phyloP scores from a whole-genome alignment of 2,329 filamentous ascomycete species.

The Stemphylium vesicarium region DNA sequence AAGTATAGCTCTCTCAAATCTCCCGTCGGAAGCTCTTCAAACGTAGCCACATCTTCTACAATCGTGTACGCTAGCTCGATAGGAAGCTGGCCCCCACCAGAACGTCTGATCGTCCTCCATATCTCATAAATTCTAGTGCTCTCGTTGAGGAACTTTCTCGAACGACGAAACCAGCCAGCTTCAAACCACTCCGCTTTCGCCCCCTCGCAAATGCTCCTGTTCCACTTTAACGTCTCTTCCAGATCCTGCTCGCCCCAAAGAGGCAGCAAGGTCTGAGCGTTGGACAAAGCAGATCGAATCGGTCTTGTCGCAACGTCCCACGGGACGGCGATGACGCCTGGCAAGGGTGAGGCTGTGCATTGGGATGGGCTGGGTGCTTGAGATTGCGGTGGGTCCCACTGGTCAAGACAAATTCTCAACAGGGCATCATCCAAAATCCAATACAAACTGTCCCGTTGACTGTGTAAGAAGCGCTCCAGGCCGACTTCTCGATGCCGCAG shows the following conservation, averaged over 20 bases:
- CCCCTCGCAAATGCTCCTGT: background rate
- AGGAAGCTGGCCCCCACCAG: conserved; percentile 14
- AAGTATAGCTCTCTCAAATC: conserved; percentile 10
- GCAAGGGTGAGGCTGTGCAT: background rate
- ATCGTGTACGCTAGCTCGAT: conserved; percentile 15
- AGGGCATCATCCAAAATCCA: conserved; percentile 24
- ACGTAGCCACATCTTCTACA: conserved; percentile 14
- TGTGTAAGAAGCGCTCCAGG: conserved; percentile 18
- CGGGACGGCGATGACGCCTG: background rate
- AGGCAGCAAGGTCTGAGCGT: conserved; percentile 2
- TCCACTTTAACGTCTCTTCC: conserved; percentile 6
- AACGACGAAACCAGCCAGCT: conserved; percentile 13
- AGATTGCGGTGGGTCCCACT: conserved; percentile 15
- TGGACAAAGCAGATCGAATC: background rate
- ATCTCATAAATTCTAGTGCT: conserved; percentile 18
- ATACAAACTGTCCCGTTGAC: conserved; percentile 23
- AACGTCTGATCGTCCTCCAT: conserved; percentile 19
- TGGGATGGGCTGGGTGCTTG: background rate
- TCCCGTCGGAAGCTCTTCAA: conserved; percentile 9
- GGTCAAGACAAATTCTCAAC: conserved; percentile 16
- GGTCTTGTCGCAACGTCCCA: conserved; percentile 15
- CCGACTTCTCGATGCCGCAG: conserved; percentile 7
- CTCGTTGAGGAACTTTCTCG: conserved; percentile 12
- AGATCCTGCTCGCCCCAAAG: conserved; percentile 11
- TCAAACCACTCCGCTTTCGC: background rate